Base-by-base conservation (phyloP, 768 basidiomycete species). In the Tephrocybe sp. region DNA sequence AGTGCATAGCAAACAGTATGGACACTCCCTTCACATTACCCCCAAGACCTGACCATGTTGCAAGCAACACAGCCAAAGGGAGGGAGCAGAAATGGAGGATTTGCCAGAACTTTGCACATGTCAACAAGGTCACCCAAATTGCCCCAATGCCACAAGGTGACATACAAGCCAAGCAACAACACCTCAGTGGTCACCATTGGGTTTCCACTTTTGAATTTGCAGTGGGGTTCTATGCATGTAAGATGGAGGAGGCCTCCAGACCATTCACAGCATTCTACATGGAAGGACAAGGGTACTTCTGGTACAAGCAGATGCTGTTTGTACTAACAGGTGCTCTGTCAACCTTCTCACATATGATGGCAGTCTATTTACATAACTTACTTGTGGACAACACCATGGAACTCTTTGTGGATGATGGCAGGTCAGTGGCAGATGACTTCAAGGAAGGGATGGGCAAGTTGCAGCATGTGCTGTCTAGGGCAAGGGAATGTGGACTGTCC, bases 301-400 rank as follows among this genome's bases (percentile, higher is more conserved):
- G n/a, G n/a, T n/a, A n/a, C n/a, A n/a, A n/a, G n/a, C 0, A 59
- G 0, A 71, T 78, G 67, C 75, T 71, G 0, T 74, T 77, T 53
- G 73, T 75, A 0, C 32, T 75, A 0, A 70, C 66, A 0, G 74
- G 71, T 1, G 69, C 68, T 1, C 76, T 73, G 3, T 65, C 72
- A 0, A 60, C 57, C 6, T 76, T 74, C 48, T 65, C 62, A 4
- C 10, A 68, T 8, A 54, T 70, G 50, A 68, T 62, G 14, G 68
- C 61, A 2, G 14, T 51, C 0, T 17, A 32, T 1, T 34, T 72
- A 1, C 46, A 62, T 10, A 67, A 70, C 40, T 25, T 71, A 1
- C 21, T 72, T 0, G 57, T 48, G 67, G 71, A 0, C n/a, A n/a
- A n/a, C n/a, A n/a, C n/a, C n/a, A n/a, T n/a, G n/a, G n/a, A n/a